phyloP scores from a whole-genome alignment of 768 basidiomycete species.

The Daedaleopsis nitida region DNA sequence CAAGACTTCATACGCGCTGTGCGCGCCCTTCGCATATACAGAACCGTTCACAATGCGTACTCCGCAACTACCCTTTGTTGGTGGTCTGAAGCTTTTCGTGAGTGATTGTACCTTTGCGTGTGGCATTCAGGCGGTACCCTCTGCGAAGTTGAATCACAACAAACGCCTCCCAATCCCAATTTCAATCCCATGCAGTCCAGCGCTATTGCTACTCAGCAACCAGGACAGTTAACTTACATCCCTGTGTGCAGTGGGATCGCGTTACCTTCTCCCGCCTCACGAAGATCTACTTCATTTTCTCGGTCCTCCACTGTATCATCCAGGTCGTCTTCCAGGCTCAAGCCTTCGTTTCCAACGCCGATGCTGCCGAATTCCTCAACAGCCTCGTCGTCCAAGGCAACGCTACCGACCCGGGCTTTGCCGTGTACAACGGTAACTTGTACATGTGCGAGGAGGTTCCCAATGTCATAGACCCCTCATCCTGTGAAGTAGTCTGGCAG shows the following conservation, averaged over 20 bases:
- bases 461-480: conserved; percentile 27
- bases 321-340: conserved; percentile 71
- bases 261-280: conserved; percentile 70
- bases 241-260: conserved; percentile 57
- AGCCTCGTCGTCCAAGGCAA: conserved; percentile 53
- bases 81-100: conserved; percentile 22
- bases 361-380: conserved; percentile 55
- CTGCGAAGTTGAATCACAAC: not conserved
- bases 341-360: conserved; percentile 64
- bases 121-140: not conserved
- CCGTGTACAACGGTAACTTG: conserved; percentile 51
- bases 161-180: not conserved
- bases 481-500: conserved; percentile 62
- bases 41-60: conserved; percentile 10
- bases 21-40: not conserved
- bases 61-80: conserved; percentile 13
- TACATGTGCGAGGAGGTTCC: conserved; percentile 59
- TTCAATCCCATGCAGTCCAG: not conserved
- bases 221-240: not conserved
- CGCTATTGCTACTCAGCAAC: not conserved
- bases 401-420: conserved; percentile 50
- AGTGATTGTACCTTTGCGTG: conserved; percentile 5
- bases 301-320: conserved; percentile 62
- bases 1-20: not conserved
- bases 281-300: conserved; percentile 65